These are phyloP conservation scores for Phytophthora agathidicida DNA, from an alignment of 352 stramenopile genomes.

Conservation along the genomic window DNA sequence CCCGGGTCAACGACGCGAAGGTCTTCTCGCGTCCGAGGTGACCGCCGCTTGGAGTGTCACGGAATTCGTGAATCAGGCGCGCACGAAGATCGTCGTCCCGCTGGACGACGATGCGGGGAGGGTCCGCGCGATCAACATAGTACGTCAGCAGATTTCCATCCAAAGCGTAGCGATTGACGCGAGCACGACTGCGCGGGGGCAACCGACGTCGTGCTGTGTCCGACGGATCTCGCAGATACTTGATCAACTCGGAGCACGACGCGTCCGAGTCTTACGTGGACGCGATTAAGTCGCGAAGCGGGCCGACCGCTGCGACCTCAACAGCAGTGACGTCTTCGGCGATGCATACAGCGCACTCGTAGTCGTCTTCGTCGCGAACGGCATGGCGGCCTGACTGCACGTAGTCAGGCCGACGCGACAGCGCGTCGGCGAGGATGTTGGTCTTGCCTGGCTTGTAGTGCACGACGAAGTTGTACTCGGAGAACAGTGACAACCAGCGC, in stretches of 20 bases:
- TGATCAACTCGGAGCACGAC: slow-evolving; percentile 3
- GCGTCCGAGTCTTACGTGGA: too few species aligned
- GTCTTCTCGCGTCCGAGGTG: slow-evolving; percentile 39
- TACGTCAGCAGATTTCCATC: slow-evolving; percentile 14
- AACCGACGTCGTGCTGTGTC: neutral
- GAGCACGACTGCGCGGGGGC: too few species aligned
- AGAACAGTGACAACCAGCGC: too few species aligned
- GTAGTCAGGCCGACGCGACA: too few species aligned
- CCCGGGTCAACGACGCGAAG: slow-evolving; percentile 1
- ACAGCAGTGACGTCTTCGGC: slow-evolving; percentile 8
- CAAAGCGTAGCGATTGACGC: neutral
- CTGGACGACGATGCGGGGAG: slow-evolving; percentile 10
- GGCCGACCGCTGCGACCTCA: neutral
- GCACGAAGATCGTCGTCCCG: too few species aligned
- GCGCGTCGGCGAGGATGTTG: slow-evolving; percentile 15
- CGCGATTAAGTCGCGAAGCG: neutral
- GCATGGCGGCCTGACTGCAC: too few species aligned
- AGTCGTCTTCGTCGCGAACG: too few species aligned
- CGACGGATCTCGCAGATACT: slow-evolving; percentile 5
- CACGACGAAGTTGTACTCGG: too few species aligned
- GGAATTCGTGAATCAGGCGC: too few species aligned
- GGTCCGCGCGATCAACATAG: neutral
- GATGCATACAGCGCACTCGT: too few species aligned
- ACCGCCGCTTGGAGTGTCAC: slow-evolving; percentile 2
- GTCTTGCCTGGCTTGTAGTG: too few species aligned